Evolutionary conservation across 2,329 filamentous ascomycete genomes (phyloP), one percentile per base, ranked within the genome.

Genomic region (Nannizziopsis arthrosporioides): DNA sequence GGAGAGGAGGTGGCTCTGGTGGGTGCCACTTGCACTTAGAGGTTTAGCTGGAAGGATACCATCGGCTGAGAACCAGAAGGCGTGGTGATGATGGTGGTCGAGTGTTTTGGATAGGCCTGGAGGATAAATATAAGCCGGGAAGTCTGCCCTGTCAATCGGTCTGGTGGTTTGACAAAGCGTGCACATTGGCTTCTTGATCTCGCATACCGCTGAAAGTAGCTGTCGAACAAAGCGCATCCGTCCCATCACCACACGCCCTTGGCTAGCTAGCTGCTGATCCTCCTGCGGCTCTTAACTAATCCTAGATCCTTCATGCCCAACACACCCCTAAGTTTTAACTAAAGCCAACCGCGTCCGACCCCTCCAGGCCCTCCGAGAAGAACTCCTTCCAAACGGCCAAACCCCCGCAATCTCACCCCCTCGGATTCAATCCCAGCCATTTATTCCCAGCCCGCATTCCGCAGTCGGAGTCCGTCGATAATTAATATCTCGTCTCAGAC

Each of bases 371-470:
- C 10, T 14, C 41, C 18, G 30, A n/a, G n/a, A 12, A 10, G 8
- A 31, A 2, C 17, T 12, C 39, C 6, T 41, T 22, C 38, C 34
- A 34, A 7, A n/a, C 7, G 34, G 31, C 31, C 30, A 19, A 12
- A 17, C 9, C 34, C 34, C 34, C 34, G 34, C 34, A 15, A 12
- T 15, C 9, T 15, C 34, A 15, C 34, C 15, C 34, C 34, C 9
- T 27, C 22, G 7, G 22, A 27, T 10, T 36, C 34, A 39, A 44
- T 51, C 14, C 50, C 58, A 58, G 54, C 45, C 55, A 51, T 54
- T 56, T 46, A 59, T 55, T 47, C 58, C 57, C 44, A 54, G 54
- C 34, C 22, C 41, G 10, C 41, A 44, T 5, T 15, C 41, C 18
- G n/a, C 30, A 14, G 5, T 9, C 12, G n/a, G 9, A 15, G 7